Evolutionary conservation across 257 asterid genomes (phyloP).

Genomic region (Solanum corneliomulleri): DNA sequence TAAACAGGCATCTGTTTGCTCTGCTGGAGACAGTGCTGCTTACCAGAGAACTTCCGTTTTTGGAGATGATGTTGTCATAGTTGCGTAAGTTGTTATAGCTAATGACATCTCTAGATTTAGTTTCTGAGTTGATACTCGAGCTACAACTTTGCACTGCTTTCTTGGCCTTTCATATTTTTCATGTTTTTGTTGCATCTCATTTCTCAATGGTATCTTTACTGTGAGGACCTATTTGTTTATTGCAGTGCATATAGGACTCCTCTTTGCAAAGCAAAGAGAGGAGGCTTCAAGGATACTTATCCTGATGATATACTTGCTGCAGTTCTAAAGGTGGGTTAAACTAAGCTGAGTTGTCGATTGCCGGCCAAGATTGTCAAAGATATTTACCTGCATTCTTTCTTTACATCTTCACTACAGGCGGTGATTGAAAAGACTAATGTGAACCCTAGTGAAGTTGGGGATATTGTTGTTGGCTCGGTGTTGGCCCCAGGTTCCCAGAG

Average conservation of each 20-base stretch:
- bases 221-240: background rate
- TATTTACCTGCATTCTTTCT: background rate
- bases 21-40: constrained; percentile 94
- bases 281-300: constrained; percentile 94
- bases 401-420: constrained; percentile 29
- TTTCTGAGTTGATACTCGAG: background rate
- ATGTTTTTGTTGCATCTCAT: background rate
- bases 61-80: constrained; percentile 95
- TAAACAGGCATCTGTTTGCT: constrained; percentile 68
- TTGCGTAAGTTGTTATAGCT: constrained; percentile 60
- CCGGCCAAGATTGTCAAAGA: background rate
- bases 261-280: constrained; percentile 87
- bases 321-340: constrained; percentile 56
- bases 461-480: constrained; percentile 92
- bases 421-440: constrained; percentile 69
- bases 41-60: constrained; percentile 76
- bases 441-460: constrained; percentile 91
- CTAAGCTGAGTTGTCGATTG: background rate
- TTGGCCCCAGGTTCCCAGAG: constrained; percentile 95
- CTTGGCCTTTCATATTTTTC: background rate
- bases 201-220: background rate
- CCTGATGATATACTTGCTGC: constrained; percentile 96
- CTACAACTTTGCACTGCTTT: background rate
- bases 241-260: constrained; percentile 89
- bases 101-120: background rate